Evolutionary conservation across 2,329 filamentous ascomycete genomes (phyloP), one percentile per base, ranked within the genome.

Genomic region (Fusarium protoensiforme): DNA sequence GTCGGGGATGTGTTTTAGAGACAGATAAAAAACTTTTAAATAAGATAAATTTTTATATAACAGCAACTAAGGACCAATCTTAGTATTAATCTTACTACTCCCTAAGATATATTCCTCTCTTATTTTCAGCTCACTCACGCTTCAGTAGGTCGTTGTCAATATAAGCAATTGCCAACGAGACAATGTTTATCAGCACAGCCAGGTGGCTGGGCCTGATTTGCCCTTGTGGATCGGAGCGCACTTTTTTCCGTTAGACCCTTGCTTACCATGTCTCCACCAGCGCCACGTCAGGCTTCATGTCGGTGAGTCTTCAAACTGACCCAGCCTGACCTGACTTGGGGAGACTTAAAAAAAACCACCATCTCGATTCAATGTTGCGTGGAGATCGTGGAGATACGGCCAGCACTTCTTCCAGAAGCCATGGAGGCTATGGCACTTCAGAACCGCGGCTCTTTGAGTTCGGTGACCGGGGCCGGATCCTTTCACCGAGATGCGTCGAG

Each of bases 381-480:
- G 72, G 72, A 46, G 73, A 75, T 71, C 72, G 72, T 68, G 72
- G 72, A 75, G 72, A 75, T 67, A 75, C 72, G 61, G 72, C 64
- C 72, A 71, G 72, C 62, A 68, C 63, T 71, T 71, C 72, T 64
- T 71, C 61, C 61, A 73, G 69, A 60, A 73, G 72, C 72, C 68
- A 75, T 64, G 66, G 72, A 71, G 72, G 69, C 66, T 70, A 73
- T 31, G 69, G 72, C 38, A 54, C 72, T 64, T 61, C 67, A 69
- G 73, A 75, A 64, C 73, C 73, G 29, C 67, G 73, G 67, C 73
- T 75, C 67, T 75, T 75, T 35, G 73, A 75, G 57, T 75, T 75
- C 60, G 71, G 36, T 41, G 73, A 75, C 61, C 64, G 72, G 67
- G 73, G 73, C 56, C 73, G 73, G 9, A 73, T 67, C 63, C 71